These are phyloP conservation scores for Themeda triandra DNA, from an alignment of 176 grass and related monocot species.

Conservation along the genomic window DNA sequence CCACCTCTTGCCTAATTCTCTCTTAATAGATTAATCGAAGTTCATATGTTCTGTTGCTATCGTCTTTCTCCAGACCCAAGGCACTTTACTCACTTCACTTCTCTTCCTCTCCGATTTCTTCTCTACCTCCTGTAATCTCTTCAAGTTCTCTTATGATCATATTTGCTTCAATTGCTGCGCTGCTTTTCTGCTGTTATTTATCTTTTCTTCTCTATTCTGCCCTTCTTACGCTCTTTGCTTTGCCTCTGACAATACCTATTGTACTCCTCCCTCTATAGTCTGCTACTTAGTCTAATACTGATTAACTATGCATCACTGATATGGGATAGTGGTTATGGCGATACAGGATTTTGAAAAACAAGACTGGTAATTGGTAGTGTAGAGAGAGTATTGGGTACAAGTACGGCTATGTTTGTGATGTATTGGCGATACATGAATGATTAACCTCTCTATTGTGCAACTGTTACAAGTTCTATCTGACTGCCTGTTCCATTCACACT, in stretches of 20 bases:
- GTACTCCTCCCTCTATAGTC: not conserved
- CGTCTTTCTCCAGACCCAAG: not conserved
- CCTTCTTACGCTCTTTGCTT: not conserved
- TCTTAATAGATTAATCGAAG: not conserved
- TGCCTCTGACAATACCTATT: not conserved
- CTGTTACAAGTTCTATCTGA: not conserved
- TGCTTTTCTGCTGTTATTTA: not conserved
- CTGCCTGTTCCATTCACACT: not conserved
- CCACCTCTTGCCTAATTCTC: not conserved
- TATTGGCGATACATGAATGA: not conserved
- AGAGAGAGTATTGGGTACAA: not conserved
- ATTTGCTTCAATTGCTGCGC: not conserved
- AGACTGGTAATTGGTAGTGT: not conserved
- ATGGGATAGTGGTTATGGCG: not conserved
- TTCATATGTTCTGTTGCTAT: not conserved
- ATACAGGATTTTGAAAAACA: not conserved
- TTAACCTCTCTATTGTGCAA: not conserved
- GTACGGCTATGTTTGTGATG: not conserved
- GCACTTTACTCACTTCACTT: not conserved
- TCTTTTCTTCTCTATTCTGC: not conserved
- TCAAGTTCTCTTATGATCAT: not conserved
- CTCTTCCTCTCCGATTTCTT: not conserved
- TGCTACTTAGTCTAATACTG: not conserved
- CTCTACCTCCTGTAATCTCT: not conserved
- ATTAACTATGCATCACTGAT: not conserved